These are phyloP conservation scores for Graphium sp. DNA, from an alignment of 2,329 filamentous ascomycete genomes.

Conservation along the genomic window DNA sequence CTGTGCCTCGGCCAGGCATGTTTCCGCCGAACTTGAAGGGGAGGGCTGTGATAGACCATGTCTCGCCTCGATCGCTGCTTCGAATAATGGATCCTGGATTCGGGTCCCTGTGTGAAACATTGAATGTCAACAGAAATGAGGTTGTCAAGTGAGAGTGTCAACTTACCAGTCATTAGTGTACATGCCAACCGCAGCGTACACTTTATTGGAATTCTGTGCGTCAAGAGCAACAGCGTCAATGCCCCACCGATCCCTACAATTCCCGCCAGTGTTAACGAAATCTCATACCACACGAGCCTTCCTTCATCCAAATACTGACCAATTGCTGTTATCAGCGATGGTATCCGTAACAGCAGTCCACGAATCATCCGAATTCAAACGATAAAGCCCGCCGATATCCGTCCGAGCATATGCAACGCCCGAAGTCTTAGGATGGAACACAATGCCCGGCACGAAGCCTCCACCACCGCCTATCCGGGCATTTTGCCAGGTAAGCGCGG, in stretches of 20 bases:
- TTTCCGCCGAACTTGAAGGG: constrained; percentile 45
- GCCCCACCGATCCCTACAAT: constrained; percentile 33
- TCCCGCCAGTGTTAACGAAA: constrained; percentile 4
- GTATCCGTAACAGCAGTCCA: constrained; percentile 36
- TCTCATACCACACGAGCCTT: not conserved
- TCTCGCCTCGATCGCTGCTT: constrained; percentile 33
- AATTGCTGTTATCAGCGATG: constrained; percentile 22
- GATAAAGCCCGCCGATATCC: constrained; percentile 40
- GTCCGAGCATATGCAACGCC: constrained; percentile 38
- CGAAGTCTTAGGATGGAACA: constrained; percentile 33
- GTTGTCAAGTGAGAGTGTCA: not conserved
- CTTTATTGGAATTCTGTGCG: constrained; percentile 28
- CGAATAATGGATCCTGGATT: constrained; percentile 35
- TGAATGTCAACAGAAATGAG: too few species aligned
- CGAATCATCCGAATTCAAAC: constrained; percentile 34
- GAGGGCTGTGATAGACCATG: constrained; percentile 29
- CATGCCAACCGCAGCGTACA: constrained; percentile 37
- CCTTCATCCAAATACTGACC: constrained; percentile 14
- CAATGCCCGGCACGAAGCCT: constrained; percentile 36
- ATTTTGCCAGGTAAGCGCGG: constrained; percentile 26
- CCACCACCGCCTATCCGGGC: constrained; percentile 37
- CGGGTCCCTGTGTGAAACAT: constrained; percentile 24
- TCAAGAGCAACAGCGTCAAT: constrained; percentile 39
- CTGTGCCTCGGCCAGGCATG: constrained; percentile 42
- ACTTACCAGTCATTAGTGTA: constrained; percentile 39